Conservation (phyloP, 257 asterid genomes). For the Nicotiana noctiflora region DNA sequence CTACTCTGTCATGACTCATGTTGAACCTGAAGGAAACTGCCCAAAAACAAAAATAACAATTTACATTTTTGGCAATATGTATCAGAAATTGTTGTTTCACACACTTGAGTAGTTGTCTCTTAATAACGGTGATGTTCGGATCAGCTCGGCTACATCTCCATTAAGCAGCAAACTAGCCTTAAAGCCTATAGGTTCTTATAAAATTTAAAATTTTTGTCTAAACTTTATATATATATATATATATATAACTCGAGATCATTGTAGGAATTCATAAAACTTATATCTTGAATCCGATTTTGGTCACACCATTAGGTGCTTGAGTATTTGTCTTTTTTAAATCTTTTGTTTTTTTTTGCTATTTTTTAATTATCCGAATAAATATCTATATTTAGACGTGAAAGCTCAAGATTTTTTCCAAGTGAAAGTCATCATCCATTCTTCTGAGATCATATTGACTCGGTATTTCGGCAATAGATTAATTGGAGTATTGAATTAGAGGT, state of each 20-base stretch:
- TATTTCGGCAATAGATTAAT: neutral
- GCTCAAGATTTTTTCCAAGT: neutral
- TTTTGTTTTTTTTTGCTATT: no score
- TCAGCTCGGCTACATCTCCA: rapidly evolving
- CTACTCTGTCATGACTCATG: neutral
- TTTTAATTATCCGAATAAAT: neutral
- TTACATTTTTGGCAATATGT: neutral
- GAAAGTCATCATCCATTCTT: neutral
- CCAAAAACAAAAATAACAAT: neutral
- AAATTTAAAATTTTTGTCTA: no score
- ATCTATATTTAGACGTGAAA: no score
- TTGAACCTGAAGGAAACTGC: neutral
- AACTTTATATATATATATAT: no score
- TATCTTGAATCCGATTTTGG: rapidly evolving
- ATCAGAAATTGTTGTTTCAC: neutral
- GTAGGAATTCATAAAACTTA: no score
- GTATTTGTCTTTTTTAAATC: no score
- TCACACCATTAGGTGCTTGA: neutral
- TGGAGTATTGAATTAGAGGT: neutral
- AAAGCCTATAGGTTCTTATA: no score
- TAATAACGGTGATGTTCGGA: no score
- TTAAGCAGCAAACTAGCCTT: no score
- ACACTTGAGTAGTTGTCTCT: neutral
- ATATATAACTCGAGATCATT: no score
- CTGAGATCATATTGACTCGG: neutral